phyloP scores from a whole-genome alignment of 2,329 filamentous ascomycete species.

The Teratosphaeria viscida region DNA sequence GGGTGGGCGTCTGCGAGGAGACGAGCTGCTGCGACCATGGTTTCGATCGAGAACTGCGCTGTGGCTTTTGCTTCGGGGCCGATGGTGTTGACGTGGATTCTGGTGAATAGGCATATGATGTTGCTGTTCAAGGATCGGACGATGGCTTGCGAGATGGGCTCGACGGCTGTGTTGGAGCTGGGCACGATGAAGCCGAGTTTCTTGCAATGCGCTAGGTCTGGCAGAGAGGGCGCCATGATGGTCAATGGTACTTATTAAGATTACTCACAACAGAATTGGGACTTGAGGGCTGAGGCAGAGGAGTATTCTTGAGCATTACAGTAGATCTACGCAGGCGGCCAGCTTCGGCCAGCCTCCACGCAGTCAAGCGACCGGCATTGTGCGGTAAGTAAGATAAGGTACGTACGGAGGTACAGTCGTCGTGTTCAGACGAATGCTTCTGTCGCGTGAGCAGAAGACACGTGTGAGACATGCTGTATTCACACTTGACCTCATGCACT shows the following conservation, averaged over 20 bases:
- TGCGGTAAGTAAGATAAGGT: neutral
- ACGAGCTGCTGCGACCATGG: conserved; percentile 18
- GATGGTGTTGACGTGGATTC: conserved; percentile 33
- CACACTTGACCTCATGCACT: no score
- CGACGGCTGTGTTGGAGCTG: conserved; percentile 35
- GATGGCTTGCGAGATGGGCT: conserved; percentile 32
- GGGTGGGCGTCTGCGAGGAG: conserved; percentile 23
- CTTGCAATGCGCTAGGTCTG: conserved; percentile 9
- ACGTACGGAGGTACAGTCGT: neutral
- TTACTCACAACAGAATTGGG: no score
- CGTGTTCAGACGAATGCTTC: neutral
- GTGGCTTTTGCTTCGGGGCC: conserved; percentile 24
- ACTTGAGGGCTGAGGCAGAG: no score
- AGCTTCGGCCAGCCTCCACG: neutral
- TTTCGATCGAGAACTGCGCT: conserved; percentile 23
- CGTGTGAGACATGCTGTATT: neutral
- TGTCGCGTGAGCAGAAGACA: neutral
- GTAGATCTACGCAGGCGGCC: neutral
- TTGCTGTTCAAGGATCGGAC: conserved; percentile 20
- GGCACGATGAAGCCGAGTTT: conserved; percentile 34
- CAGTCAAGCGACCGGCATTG: neutral
- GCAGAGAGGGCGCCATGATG: conserved; percentile 2
- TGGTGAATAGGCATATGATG: conserved; percentile 27
- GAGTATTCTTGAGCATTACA: neutral
- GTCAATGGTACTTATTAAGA: neutral